These are phyloP conservation scores for Eustoma russellianum DNA, from an alignment of 257 asterid genomes.

Conservation along the genomic window DNA sequence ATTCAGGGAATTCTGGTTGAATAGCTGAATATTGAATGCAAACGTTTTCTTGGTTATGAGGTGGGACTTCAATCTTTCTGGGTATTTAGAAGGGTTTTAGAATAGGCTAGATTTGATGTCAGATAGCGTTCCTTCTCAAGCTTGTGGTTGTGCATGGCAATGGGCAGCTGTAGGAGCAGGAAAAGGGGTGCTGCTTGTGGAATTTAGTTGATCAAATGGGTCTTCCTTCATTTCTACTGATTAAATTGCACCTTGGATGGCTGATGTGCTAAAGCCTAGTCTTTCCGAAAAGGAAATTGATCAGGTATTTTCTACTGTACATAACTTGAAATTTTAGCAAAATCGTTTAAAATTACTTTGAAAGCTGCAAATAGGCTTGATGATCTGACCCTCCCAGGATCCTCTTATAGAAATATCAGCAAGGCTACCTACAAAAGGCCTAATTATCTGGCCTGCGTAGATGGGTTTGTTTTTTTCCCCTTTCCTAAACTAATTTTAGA, in stretches of 20 bases:
- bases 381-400: too few species aligned
- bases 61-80: constrained; percentile 16
- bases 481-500: neutral
- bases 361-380: too few species aligned
- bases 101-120: constrained; percentile 36
- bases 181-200: constrained; percentile 4
- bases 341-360: too few species aligned
- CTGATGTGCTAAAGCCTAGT: constrained; percentile 72
- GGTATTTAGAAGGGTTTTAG: constrained; percentile 3
- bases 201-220: constrained; percentile 58
- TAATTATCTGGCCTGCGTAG: neutral
- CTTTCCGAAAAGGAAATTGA: constrained; percentile 69
- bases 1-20: constrained; percentile 16
- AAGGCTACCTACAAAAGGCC: too few species aligned
- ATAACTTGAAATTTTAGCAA: neutral
- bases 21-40: constrained; percentile 15
- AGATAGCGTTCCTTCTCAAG: constrained; percentile 3
- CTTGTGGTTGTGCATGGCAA: constrained; percentile 30
- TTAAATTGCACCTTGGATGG: constrained; percentile 76
- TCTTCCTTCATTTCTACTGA: constrained; percentile 39
- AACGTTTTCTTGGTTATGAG: constrained; percentile 15
- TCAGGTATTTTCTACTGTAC: constrained; percentile 39
- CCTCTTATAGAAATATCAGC: too few species aligned
- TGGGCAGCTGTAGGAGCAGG: constrained; percentile 25
- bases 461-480: neutral